These are phyloP conservation scores for Yamadazyma tumulicola DNA, from an alignment of 805 yeast genomes.

Conservation along the genomic window DNA sequence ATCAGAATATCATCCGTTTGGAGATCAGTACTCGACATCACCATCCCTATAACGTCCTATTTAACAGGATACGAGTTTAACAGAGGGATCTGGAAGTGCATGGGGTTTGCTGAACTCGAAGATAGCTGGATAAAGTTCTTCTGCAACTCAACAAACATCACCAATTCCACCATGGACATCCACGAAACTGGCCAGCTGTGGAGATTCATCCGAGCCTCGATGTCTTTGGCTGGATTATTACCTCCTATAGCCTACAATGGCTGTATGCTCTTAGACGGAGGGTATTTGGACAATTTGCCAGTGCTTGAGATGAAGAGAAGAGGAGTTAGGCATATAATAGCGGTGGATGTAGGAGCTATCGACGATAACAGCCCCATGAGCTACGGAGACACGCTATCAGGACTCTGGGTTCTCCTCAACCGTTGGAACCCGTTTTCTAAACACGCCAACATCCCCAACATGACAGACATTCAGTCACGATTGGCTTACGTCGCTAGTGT, in stretches of 20 bases:
- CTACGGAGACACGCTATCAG: constrained; percentile 91
- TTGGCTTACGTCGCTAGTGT: constrained; percentile 94
- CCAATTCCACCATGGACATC: constrained; percentile 92
- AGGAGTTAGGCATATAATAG: constrained; percentile 84
- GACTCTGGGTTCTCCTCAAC: constrained; percentile 85
- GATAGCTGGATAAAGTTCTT: constrained; percentile 92
- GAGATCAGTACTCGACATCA: constrained; percentile 80
- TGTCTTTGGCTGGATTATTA: constrained; percentile 90
- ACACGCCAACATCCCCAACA: constrained; percentile 84
- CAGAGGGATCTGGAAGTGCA: constrained; percentile 94
- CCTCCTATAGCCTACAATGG: constrained; percentile 91
- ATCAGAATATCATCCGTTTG: constrained; percentile 79
- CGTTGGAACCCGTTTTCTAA: constrained; percentile 86
- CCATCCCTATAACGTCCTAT: constrained; percentile 91
- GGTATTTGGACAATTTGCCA: constrained; percentile 90
- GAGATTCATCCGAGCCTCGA: constrained; percentile 93
- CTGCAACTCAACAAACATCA: constrained; percentile 90
- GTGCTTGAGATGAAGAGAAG: constrained; percentile 86
- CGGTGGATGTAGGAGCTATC: constrained; percentile 93
- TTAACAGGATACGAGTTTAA: constrained; percentile 97
- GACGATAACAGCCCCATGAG: constrained; percentile 88
- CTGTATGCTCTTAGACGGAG: constrained; percentile 92
- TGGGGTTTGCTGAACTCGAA: constrained; percentile 89
- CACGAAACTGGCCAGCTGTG: constrained; percentile 92
- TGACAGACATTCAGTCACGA: constrained; percentile 93